Conservation (phyloP, 1,284 basidiomycete species). For the Puccinia brachypodii region DNA sequence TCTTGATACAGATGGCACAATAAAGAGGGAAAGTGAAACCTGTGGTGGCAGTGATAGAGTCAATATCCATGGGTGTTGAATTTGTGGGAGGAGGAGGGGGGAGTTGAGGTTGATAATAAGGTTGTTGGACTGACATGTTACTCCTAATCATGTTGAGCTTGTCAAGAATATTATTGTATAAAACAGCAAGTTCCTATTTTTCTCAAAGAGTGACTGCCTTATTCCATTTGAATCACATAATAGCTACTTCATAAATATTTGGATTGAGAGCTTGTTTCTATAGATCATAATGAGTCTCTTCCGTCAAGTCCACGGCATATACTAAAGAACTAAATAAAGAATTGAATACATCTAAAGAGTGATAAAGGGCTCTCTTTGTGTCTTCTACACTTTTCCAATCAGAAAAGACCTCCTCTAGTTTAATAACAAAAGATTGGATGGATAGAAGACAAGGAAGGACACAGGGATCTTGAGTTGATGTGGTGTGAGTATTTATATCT, state of each 20-base stretch:
- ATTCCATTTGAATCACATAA: background rate
- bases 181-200: background rate
- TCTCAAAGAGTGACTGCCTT: background rate
- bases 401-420: constrained; percentile 13
- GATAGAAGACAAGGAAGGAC: background rate
- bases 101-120: background rate
- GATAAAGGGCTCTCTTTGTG: background rate
- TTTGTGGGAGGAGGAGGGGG: too few species aligned
- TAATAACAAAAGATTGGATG: background rate
- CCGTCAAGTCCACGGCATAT: constrained; percentile 4
- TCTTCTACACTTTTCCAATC: background rate
- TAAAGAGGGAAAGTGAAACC: constrained; percentile 6
- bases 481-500: background rate
- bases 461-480: background rate
- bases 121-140: background rate
- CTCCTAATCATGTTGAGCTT: background rate
- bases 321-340: background rate
- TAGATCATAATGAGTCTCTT: background rate
- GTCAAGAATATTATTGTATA: background rate
- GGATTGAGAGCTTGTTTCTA: background rate
- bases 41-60: background rate
- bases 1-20: constrained; percentile 4
- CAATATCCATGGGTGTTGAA: background rate
- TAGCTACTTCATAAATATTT: constrained; percentile 6
- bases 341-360: background rate